Evolutionary conservation across 2,329 filamentous ascomycete species (phyloP).

Genomic region (Hypoxylon sp.): DNA sequence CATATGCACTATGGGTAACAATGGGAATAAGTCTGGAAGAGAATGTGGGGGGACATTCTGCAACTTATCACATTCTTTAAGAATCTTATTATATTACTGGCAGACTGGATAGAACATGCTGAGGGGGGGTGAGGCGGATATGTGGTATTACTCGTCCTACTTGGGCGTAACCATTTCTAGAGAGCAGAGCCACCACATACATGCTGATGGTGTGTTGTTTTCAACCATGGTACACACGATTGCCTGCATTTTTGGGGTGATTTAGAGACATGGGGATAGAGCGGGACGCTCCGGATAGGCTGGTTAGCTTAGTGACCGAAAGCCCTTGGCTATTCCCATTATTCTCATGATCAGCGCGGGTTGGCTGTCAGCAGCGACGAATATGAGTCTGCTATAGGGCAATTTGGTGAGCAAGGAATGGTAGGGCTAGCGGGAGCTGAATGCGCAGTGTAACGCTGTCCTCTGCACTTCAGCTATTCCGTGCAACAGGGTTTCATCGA

Average conservation of each 20-base stretch:
- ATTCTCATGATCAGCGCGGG: slow-evolving; percentile 16
- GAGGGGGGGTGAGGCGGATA: slow-evolving; percentile 5
- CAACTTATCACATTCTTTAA: slow-evolving; percentile 25
- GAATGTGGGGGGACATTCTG: neutral
- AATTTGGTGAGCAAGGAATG: slow-evolving; percentile 4
- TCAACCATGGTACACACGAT: slow-evolving; percentile 23
- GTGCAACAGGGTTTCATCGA: slow-evolving; percentile 17
- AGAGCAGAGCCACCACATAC: slow-evolving; percentile 2
- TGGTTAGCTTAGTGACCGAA: slow-evolving; percentile 36
- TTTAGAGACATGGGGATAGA: neutral
- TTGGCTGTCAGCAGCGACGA: slow-evolving; percentile 29
- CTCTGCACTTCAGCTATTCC: slow-evolving; percentile 28
- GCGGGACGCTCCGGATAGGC: neutral
- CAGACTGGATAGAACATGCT: slow-evolving; percentile 1
- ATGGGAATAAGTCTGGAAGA: slow-evolving; percentile 13
- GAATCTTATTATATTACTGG: slow-evolving; percentile 7
- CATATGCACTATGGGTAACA: slow-evolving; percentile 6
- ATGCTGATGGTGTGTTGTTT: slow-evolving; percentile 14
- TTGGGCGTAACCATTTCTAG: slow-evolving; percentile 4
- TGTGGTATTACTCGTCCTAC: slow-evolving; percentile 25
- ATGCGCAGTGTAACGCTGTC: slow-evolving; percentile 37
- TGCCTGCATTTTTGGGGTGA: slow-evolving; percentile 7
- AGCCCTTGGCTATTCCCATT: slow-evolving; percentile 15
- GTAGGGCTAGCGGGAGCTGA: slow-evolving; percentile 42
- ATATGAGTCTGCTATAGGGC: slow-evolving; percentile 18